Evolutionary conservation across 2,329 filamentous ascomycete species (phyloP).

Genomic region (Rhynchosporium graminicola): DNA sequence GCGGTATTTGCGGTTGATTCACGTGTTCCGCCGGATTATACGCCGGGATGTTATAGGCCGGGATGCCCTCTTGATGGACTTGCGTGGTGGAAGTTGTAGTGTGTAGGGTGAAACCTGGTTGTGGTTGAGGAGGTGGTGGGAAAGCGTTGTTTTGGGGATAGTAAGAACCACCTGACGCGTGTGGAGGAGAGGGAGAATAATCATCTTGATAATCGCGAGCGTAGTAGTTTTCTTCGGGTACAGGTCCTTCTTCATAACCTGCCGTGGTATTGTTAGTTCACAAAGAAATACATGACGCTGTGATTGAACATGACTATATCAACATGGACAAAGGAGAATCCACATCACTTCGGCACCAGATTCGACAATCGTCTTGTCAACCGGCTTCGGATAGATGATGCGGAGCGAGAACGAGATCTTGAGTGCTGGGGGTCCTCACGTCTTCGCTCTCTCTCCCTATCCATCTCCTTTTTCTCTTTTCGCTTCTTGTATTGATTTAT

Average conservation of each 20-base stretch:
- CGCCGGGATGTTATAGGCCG: slow-evolving; percentile 37
- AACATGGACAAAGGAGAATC: slow-evolving; percentile 13
- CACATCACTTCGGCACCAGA: slow-evolving; percentile 35
- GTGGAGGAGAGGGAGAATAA: slow-evolving; percentile 41
- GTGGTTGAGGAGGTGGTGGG: slow-evolving; percentile 31
- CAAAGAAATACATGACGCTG: slow-evolving; percentile 28
- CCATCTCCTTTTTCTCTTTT: slow-evolving; percentile 45
- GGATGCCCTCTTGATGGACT: slow-evolving; percentile 29
- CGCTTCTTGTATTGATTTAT: slow-evolving; percentile 60
- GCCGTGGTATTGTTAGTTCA: slow-evolving; percentile 23
- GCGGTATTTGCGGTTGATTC: slow-evolving; percentile 22
- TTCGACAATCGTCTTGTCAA: slow-evolving; percentile 38
- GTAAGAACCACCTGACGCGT: slow-evolving; percentile 40
- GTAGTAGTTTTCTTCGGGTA: slow-evolving; percentile 39
- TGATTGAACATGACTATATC: slow-evolving; percentile 18
- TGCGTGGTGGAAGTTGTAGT: slow-evolving; percentile 33
- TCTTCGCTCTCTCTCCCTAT: slow-evolving; percentile 40
- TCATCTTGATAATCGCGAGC: slow-evolving; percentile 36
- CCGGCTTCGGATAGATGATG: slow-evolving; percentile 37
- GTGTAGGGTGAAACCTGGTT: slow-evolving; percentile 31
- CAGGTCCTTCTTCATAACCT: slow-evolving; percentile 39
- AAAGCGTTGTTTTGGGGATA: slow-evolving; percentile 36
- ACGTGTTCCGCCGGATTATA: slow-evolving; percentile 40
- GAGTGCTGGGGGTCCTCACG: slow-evolving; percentile 41
- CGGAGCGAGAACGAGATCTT: slow-evolving; percentile 37